Percentiles rank a stretch among this genome's conserved stretches.
These are phyloP conservation scores for Alternaria ventricosa DNA, from an alignment of 2,329 filamentous ascomycete genomes.

Conservation along the genomic window DNA sequence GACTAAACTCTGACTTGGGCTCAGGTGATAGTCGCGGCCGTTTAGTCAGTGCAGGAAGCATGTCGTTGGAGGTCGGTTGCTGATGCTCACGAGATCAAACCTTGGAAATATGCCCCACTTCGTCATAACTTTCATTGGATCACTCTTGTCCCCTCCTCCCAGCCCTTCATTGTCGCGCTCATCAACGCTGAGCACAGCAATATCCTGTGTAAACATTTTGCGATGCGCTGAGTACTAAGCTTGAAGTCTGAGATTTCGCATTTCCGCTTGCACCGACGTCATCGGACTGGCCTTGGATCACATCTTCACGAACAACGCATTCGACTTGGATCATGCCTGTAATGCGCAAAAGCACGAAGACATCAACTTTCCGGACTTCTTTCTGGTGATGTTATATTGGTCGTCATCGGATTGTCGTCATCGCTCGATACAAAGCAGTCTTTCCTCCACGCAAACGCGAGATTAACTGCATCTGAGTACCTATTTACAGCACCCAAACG, in stretches of 20 bases:
- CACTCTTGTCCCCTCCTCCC: neutral
- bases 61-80: constrained; percentile 1
- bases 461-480: neutral
- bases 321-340: constrained; percentile 9
- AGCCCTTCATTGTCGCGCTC: neutral
- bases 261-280: constrained; percentile 11
- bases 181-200: neutral
- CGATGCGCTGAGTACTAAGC: neutral
- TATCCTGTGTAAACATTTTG: neutral
- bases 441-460: neutral
- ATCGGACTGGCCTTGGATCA: constrained; percentile 12
- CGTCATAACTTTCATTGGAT: neutral
- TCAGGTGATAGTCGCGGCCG: fast-evolving
- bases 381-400: neutral
- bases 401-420: neutral
- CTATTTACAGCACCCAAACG: neutral
- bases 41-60: neutral
- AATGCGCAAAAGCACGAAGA: neutral
- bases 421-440: neutral
- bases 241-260: neutral
- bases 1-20: neutral
- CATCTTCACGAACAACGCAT: constrained; percentile 2
- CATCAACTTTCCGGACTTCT: neutral
- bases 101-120: constrained; percentile 13
- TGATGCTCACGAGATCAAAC: constrained; percentile 11